Conservation (phyloP, 331 rosid species). For the Acacia pycnantha region DNA sequence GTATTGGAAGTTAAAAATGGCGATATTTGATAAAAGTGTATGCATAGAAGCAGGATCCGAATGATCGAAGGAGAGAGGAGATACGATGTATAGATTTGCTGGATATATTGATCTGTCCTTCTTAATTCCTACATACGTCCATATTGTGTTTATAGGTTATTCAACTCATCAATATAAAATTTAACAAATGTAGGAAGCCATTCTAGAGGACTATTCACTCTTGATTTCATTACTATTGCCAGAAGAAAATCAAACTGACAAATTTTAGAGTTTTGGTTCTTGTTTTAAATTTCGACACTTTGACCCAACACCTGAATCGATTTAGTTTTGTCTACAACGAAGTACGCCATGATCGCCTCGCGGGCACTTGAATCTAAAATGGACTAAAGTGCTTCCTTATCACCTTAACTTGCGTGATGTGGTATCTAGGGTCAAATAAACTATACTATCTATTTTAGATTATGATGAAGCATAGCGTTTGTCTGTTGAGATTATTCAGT, state of each 20-base stretch:
- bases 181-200: not conserved
- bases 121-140: not conserved
- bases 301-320: not conserved
- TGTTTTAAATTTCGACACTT: not conserved
- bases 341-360: not conserved
- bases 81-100: not conserved
- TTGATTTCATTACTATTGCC: not conserved
- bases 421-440: not conserved
- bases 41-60: not conserved
- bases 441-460: too few relatives aligned
- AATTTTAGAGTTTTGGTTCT: not conserved
- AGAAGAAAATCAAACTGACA: not conserved
- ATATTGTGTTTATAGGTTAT: not conserved
- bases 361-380: not conserved
- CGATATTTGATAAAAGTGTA: not conserved
- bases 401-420: not conserved
- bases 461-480: not conserved
- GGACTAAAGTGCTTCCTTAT: not conserved
- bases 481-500: not conserved
- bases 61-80: not conserved
- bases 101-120: not conserved
- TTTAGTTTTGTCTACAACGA: not conserved
- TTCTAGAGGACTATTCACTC: not conserved
- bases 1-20: not conserved
- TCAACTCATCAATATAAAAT: too few relatives aligned